Base-by-base conservation (phyloP, 768 basidiomycete species). In the Strobilomyces echinocephalus region DNA sequence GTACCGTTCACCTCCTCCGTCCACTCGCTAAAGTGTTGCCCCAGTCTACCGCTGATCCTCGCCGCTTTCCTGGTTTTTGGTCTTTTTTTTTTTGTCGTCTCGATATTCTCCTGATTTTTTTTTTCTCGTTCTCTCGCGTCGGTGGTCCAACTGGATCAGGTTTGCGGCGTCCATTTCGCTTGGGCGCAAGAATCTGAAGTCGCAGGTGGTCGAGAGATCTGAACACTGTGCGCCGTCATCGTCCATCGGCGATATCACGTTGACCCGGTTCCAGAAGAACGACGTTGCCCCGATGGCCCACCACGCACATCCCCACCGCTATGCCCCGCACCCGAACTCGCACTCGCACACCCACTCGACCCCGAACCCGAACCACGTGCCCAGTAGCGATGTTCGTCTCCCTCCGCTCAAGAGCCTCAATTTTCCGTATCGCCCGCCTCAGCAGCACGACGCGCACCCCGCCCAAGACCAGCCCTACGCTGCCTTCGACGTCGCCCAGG, bases 341-440 rank as follows among this genome's bases (percentile, higher is more conserved):
- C 47, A 54, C 53, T 44, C 57, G 18, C 47, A 54, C 53, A 41
- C 57, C 60, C 74, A 57, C 56, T 70, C 52, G 58, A 63, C 74
- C 35, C 62, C 69, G 5, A 63, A 49, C 30, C 70, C 70, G 18
- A 62, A 72, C 34, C 73, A 69, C 57, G 68, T 73, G 49, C 70
- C 69, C 24, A 46, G 76, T 63, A 75, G 70, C 54, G 72, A 76
- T 53, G 69, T 82, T 60, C 83, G 84, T 36, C 77, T 87, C 5
- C 87, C 87, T 0, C 85, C 85, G 18, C 77, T 88, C 66, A 87
- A 81, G 72, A 84, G 86, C 64, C 76, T 89, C 65, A 84, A 86
- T 66, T 87, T 88, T 58, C 65, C 66, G 51, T 80, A 78, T 50
- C 65, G 61, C 48, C 58, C 74, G 21, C 68, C 70, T 31, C 57